Evolutionary conservation across 352 stramenopile genomes (phyloP).

Genomic region (Pythium biforme): DNA sequence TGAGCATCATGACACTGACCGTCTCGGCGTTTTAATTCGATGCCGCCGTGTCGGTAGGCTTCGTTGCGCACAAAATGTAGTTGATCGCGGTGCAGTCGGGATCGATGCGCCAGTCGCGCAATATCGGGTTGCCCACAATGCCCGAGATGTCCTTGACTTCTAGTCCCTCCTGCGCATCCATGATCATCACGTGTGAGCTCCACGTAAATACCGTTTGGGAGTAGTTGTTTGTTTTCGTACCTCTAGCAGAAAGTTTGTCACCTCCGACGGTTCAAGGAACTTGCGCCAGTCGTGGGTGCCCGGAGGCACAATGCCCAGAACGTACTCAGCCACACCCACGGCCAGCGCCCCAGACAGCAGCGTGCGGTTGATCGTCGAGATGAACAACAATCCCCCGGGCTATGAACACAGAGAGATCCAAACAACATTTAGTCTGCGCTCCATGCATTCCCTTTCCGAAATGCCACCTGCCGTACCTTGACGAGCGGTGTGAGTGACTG

Average conservation of each 20-base stretch:
- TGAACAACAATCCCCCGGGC: conserved; percentile 74
- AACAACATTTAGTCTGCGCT: too few species aligned
- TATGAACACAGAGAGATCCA: too few species aligned
- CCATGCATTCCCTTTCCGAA: too few species aligned
- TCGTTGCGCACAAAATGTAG: conserved; percentile 81
- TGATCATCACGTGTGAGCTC: background rate
- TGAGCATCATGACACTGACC: too few species aligned
- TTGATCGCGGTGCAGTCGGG: conserved; percentile 76
- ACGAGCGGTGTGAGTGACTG: conserved; percentile 74
- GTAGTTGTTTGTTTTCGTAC: conserved; percentile 13
- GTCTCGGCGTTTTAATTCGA: background rate
- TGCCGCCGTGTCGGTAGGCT: conserved; percentile 23
- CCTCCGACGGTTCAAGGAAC: conserved; percentile 73
- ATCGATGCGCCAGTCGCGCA: conserved; percentile 71
- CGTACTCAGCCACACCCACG: conserved; percentile 76
- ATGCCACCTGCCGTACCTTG: conserved; percentile 46
- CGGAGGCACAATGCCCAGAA: conserved; percentile 70
- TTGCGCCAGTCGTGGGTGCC: conserved; percentile 87
- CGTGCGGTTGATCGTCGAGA: conserved; percentile 87
- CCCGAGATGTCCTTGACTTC: conserved; percentile 68
- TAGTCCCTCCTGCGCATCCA: conserved; percentile 36
- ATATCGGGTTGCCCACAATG: conserved; percentile 76
- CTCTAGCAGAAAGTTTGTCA: conserved; percentile 55
- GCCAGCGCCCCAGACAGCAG: conserved; percentile 58
- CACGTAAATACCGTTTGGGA: too few species aligned